These are phyloP conservation scores for Elsinoe perseae DNA, from an alignment of 2,329 filamentous ascomycete genomes.

Conservation along the genomic window DNA sequence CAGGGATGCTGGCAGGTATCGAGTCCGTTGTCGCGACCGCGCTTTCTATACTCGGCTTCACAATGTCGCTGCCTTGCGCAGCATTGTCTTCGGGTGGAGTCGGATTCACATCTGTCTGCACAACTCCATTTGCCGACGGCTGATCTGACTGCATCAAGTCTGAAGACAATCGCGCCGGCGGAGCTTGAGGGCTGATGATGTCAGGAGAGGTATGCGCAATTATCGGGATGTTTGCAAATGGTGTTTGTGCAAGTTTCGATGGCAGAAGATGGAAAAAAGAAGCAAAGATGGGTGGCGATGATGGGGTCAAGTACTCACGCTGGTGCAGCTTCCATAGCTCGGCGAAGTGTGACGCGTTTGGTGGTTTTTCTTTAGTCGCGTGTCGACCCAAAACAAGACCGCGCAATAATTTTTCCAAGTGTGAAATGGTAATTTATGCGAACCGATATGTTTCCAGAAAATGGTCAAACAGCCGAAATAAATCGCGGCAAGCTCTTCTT, in stretches of 20 bases:
- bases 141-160: conserved; percentile 6
- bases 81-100: conserved; percentile 9
- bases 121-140: not conserved
- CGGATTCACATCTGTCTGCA: conserved; percentile 14
- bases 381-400: not conserved
- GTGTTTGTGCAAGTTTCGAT: not conserved
- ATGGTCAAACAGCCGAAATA: not conserved
- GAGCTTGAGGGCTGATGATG: not conserved
- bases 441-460: not conserved
- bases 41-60: conserved; percentile 19
- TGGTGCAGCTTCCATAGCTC: conserved; percentile 5
- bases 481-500: not conserved
- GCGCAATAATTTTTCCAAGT: not conserved
- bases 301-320: not conserved
- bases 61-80: conserved; percentile 20
- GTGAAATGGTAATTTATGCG: not conserved
- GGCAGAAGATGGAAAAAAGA: not conserved
- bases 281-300: not conserved
- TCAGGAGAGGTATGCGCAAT: not conserved
- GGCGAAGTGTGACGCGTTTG: not conserved
- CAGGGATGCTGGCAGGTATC: conserved; percentile 8
- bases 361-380: not conserved
- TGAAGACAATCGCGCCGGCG: not conserved
- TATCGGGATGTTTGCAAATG: not conserved
- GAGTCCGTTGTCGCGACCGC: not conserved